phyloP scores from a whole-genome alignment of 495 filamentous ascomycete genomes.

The Saxophila tyrrhenica region DNA sequence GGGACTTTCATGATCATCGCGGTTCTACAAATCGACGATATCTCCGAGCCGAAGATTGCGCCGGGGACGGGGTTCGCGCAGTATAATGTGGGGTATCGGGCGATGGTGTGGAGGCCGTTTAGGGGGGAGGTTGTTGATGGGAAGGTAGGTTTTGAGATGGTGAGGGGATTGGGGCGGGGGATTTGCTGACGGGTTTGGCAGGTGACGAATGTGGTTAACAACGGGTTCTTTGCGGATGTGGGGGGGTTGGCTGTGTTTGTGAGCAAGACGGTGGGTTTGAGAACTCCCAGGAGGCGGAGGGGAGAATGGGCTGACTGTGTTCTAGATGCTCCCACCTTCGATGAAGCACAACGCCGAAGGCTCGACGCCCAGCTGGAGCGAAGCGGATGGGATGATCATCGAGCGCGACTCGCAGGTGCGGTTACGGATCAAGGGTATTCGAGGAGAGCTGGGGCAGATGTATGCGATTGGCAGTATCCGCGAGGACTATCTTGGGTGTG shows the following conservation, averaged over 20 bases:
- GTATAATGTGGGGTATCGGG: constrained; percentile 88
- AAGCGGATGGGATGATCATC: constrained; percentile 71
- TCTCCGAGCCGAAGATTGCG: constrained; percentile 83
- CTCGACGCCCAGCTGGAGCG: constrained; percentile 30
- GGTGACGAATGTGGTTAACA: constrained; percentile 78
- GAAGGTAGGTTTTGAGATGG: no score
- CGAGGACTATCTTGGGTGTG: constrained; percentile 40
- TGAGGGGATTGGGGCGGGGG: no score
- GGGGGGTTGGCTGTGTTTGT: constrained; percentile 86
- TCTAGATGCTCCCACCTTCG: constrained; percentile 71
- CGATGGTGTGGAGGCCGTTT: constrained; percentile 95
- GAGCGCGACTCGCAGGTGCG: constrained; percentile 88
- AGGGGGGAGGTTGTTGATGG: constrained; percentile 94
- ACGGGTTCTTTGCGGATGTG: constrained; percentile 85
- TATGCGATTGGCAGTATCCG: constrained; percentile 96
- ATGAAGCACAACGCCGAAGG: constrained; percentile 78
- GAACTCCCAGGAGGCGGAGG: background rate
- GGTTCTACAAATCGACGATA: constrained; percentile 79
- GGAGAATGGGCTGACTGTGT: background rate
- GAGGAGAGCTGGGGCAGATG: constrained; percentile 84
- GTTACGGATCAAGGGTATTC: constrained; percentile 82
- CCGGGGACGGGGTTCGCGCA: constrained; percentile 82
- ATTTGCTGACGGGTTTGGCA: no score
- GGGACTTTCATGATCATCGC: constrained; percentile 93
- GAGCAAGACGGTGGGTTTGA: constrained; percentile 69